Percentiles rank a stretch among this genome's conserved stretches.
Conservation (phyloP, 441 rosid species). For the Populus hybrid region DNA sequence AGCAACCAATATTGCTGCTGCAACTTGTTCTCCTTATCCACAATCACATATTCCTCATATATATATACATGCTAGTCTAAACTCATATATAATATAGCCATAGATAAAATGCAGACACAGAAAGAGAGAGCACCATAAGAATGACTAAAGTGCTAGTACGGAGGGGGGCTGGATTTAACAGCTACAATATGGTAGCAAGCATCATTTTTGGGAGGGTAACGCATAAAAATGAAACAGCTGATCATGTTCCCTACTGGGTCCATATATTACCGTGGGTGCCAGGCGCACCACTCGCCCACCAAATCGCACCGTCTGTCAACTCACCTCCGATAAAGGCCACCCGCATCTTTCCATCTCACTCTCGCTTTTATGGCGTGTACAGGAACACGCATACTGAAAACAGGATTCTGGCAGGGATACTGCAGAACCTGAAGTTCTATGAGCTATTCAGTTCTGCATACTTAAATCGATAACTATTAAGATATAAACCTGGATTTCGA, state of each 20-base stretch:
- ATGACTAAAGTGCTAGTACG: constrained; percentile 36
- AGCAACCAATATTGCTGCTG: constrained; percentile 4
- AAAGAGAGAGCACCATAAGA: constrained; percentile 22
- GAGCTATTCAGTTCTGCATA: too few species aligned
- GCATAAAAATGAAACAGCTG: constrained; percentile 10
- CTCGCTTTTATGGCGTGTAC: too few species aligned
- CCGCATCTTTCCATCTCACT: not conserved
- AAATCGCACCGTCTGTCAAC: constrained; percentile 24
- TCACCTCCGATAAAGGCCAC: constrained; percentile 1
- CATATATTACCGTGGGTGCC: constrained; percentile 24
- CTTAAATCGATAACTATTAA: too few species aligned
- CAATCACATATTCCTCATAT: not conserved
- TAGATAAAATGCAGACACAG: constrained; percentile 20
- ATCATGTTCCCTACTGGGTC: constrained; percentile 17
- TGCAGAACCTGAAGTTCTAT: not conserved
- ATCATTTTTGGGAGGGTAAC: constrained; percentile 9
- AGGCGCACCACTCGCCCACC: constrained; percentile 27
- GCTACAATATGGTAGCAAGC: constrained; percentile 12
- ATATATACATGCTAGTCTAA: constrained; percentile 9
- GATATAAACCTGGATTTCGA: not conserved
- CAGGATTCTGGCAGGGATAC: not conserved
- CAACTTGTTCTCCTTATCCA: constrained; percentile 16
- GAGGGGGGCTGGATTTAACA: constrained; percentile 42
- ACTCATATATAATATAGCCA: constrained; percentile 7
- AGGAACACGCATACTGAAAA: not conserved